A percentile compares a stretch with the other conserved stretches of the same genome.
phyloP scores from a whole-genome alignment of 176 grass and related monocot species.

The Oropetium thomaeum region DNA sequence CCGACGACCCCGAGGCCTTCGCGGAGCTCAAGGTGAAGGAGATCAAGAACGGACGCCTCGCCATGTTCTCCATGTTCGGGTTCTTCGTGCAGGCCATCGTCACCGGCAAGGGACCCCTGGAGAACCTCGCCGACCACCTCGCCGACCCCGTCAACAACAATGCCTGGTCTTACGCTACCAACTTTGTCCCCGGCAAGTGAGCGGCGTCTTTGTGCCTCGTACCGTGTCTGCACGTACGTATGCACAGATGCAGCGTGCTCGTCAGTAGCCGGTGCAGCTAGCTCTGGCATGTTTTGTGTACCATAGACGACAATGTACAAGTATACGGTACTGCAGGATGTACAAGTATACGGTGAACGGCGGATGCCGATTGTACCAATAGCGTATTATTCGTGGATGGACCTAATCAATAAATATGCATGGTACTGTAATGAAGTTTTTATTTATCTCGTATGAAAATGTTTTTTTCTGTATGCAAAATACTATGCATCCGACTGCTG shows the following conservation, averaged over 20 bases:
- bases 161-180: conserved; percentile 91
- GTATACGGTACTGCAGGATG: neutral
- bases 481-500: too few relatives aligned
- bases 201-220: neutral
- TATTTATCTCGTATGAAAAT: too few relatives aligned
- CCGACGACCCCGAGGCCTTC: conserved; percentile 67
- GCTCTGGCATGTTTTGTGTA: neutral
- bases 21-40: conserved; percentile 78
- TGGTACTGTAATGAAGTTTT: too few relatives aligned
- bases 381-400: too few relatives aligned
- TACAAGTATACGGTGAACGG: neutral
- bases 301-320: conserved; percentile 20
- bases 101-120: conserved; percentile 78
- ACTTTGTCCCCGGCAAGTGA: conserved; percentile 84
- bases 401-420: too few relatives aligned
- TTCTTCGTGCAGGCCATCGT: conserved; percentile 86
- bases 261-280: neutral
- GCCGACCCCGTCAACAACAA: conserved; percentile 98
- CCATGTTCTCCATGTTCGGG: conserved; percentile 85
- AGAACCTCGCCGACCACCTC: conserved; percentile 95
- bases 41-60: conserved; percentile 69
- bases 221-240: neutral
- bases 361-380: too few relatives aligned
- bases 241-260: too few relatives aligned
- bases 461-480: too few relatives aligned